These are phyloP conservation scores for Scenedesmus sp. DNA, from an alignment of 163 green algal genomes.

Conservation along the genomic window DNA sequence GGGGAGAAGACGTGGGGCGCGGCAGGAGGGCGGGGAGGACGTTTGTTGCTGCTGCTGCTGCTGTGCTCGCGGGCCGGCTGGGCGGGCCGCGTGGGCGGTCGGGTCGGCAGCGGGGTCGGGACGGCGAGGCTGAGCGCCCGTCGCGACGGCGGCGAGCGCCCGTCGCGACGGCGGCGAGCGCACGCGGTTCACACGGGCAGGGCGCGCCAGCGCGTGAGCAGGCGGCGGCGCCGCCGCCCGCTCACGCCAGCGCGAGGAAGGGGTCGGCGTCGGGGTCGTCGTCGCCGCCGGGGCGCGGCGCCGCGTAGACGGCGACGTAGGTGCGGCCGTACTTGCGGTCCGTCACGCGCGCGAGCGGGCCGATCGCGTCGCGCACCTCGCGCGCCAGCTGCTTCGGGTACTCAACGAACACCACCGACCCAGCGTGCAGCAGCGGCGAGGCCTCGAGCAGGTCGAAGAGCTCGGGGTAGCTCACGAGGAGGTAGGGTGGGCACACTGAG, in stretches of 20 bases:
- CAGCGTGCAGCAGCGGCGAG: conserved; percentile 66
- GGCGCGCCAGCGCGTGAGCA: too few species aligned
- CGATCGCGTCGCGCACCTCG: conserved; percentile 69
- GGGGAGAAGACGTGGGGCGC: too few species aligned
- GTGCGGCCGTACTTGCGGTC: conserved; percentile 90
- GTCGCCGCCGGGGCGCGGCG: not conserved
- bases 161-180: too few species aligned
- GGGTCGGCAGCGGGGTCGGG: too few species aligned
- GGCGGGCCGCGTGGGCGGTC: too few species aligned
- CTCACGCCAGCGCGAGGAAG: conserved; percentile 1
- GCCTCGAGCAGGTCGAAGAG: conserved; percentile 81
- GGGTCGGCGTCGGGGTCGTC: conserved; percentile 15
- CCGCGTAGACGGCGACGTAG: conserved; percentile 79
- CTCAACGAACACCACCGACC: conserved; percentile 87
- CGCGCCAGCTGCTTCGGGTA: conserved; percentile 81
- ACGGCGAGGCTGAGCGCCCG: too few species aligned
- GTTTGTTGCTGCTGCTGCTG: too few species aligned
- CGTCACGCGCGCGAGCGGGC: conserved; percentile 70
- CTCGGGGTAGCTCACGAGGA: conserved; percentile 88
- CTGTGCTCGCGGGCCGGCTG: too few species aligned
- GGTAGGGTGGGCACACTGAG: conserved; percentile 90
- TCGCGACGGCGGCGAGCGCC: too few species aligned
- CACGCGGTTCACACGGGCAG: too few species aligned
- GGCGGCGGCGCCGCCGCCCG: too few species aligned
- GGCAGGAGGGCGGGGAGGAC: too few species aligned